Conservation (phyloP, 257 asterid genomes). For the Nicotiana undulata region DNA sequence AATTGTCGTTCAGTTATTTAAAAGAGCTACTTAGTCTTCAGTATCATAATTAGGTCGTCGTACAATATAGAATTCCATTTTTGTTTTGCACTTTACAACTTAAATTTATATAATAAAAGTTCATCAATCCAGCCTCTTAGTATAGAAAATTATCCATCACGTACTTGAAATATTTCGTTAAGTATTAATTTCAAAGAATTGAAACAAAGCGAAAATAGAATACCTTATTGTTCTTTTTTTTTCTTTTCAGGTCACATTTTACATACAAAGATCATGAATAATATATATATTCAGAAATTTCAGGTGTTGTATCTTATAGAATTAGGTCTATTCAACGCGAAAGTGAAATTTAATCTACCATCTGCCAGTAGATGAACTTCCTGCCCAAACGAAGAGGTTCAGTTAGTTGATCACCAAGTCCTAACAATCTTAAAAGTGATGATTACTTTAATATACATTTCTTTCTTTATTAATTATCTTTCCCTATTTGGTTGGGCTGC, state of each 20-base stretch:
- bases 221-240: too few relatives aligned
- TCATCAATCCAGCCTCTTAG: background rate
- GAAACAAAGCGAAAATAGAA: too few relatives aligned
- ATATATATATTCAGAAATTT: background rate
- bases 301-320: background rate
- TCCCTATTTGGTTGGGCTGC: background rate
- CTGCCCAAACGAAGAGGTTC: conserved; percentile 5
- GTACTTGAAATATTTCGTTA: too few relatives aligned
- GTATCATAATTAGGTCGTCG: background rate
- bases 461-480: background rate
- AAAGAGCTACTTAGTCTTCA: background rate
- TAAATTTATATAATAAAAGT: background rate
- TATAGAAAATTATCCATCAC: too few relatives aligned
- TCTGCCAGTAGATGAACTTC: conserved; percentile 1
- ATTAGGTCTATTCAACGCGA: background rate
- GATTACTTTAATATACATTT: background rate
- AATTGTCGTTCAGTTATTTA: background rate
- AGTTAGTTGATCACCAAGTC: conserved; percentile 10
- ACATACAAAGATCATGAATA: background rate
- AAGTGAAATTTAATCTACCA: conserved; percentile 11
- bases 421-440: background rate
- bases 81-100: background rate
- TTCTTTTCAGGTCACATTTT: too few relatives aligned
- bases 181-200: too few relatives aligned
- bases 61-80: background rate